Conservation (phyloP, 2,329 filamentous ascomycete genomes). For the Colletotrichum euphorbiae region DNA sequence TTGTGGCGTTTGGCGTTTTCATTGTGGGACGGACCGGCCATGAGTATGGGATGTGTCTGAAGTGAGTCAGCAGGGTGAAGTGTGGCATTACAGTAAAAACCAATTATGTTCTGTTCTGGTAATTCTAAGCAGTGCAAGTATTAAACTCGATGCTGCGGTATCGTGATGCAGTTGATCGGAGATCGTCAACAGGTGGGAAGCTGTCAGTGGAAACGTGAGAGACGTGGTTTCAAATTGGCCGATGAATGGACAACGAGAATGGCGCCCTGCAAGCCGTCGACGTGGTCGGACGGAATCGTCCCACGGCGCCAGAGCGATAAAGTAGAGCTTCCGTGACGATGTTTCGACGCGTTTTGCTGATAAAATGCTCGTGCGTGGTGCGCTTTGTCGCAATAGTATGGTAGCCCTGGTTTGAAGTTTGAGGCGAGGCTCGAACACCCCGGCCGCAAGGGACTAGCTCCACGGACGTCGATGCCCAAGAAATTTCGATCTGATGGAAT, state of each 20-base stretch:
- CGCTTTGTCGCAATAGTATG: conserved; percentile 24
- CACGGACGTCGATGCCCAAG: conserved; percentile 11
- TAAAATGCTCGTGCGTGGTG: conserved; percentile 18
- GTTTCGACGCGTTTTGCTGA: background rate
- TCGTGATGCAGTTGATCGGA: background rate
- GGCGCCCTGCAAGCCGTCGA: conserved; percentile 4
- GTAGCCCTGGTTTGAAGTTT: conserved; percentile 24
- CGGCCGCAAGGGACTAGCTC: conserved; percentile 7
- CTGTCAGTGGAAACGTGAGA: background rate
- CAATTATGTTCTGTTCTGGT: background rate
- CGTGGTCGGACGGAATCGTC: conserved; percentile 3
- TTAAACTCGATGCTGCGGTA: background rate
- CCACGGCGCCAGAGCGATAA: background rate
- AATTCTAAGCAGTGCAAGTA: background rate
- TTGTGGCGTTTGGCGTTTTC: background rate
- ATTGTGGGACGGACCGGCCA: background rate
- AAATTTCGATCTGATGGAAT: conserved; percentile 31
- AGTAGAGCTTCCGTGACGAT: background rate
- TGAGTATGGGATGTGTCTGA: background rate
- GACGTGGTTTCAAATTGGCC: background rate
- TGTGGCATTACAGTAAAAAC: too few relatives aligned
- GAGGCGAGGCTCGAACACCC: conserved; percentile 23
- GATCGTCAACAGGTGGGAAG: background rate
- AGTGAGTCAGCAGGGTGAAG: background rate
- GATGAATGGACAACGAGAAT: background rate